These are phyloP conservation scores for Botrytis medusae DNA, from an alignment of 2,329 filamentous ascomycete genomes.

Conservation along the genomic window DNA sequence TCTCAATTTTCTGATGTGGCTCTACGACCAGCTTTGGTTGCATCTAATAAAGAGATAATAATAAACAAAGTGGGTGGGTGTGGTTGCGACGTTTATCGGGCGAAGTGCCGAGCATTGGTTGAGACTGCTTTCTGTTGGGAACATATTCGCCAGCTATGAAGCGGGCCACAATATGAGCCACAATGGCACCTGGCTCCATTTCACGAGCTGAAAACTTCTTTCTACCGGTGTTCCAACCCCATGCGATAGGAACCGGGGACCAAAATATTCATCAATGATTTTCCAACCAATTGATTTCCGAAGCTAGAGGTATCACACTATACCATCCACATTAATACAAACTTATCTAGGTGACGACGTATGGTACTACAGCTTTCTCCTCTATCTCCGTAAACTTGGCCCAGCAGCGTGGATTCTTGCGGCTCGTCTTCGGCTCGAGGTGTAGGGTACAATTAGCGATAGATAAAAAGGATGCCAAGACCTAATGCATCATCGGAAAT, in stretches of 20 bases:
- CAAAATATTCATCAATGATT: neutral
- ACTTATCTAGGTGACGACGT: too few species aligned
- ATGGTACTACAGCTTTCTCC: too few species aligned
- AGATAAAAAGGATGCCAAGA: neutral
- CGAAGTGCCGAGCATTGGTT: neutral
- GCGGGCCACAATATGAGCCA: neutral
- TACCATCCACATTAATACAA: neutral
- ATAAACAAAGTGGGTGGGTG: neutral
- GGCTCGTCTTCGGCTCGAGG: neutral
- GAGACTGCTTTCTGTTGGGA: neutral
- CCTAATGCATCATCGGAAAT: neutral
- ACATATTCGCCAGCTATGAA: rapidly evolving
- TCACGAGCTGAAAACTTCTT: neutral
- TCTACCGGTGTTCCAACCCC: neutral
- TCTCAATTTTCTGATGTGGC: neutral
- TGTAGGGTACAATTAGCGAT: neutral
- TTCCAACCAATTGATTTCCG: neutral
- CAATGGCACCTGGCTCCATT: neutral
- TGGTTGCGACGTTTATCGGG: neutral
- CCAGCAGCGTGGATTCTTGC: neutral
- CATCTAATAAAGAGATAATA: too few species aligned
- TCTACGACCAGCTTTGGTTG: too few species aligned
- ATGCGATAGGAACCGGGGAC: neutral
- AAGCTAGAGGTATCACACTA: neutral
- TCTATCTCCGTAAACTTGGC: neutral